Base-by-base conservation (phyloP, 495 filamentous ascomycete species). In the Hyaloscypha hepaticicola region DNA sequence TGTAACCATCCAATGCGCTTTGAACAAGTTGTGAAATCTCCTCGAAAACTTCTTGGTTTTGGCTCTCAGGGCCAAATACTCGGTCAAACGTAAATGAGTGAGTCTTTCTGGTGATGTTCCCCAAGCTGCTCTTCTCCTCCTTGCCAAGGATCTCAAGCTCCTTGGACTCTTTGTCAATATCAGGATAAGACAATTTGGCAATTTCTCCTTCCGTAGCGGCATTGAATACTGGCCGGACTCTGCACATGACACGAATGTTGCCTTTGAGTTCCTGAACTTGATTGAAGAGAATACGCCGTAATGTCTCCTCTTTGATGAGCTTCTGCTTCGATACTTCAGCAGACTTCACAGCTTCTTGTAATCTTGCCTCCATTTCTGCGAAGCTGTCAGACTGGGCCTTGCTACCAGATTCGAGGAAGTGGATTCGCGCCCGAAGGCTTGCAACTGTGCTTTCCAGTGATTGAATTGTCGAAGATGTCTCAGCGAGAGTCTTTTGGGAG, bases 191-290 rank as follows among this genome's bases (percentile, higher is more conserved):
- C 60, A 98, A 88, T 58, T 86, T 85, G 29, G 88, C 83, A 25
- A 82, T 80, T 2, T 89, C 85, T 0, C 77, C 78, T 41, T 82
- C 71, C 4, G 38, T 16, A 9, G 68, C 64, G 58, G 75, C 73
- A 7, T 45, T 59, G 3, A 95, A 79, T 0, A 89, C 80, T 2
- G 96, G 95, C n/a, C 96, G 90, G 31, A 97, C 93, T 70, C 95
- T 87, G 74, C 93, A 97, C 83, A 98, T 98, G 45, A 99, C 95
- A 11, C 95, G 90, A 68, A 99, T 99, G 69, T 99, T 99, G 61
- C 95, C 95, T 75, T 97, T 97, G n/a, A 99, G 83, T 69, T 99
- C 96, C 73, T 98, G 93, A 38, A 98, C 93, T 74, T 96, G 93
- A 73, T 98, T 97, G 79, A 97, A 96, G 11, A 99, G 85, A 69